Evolutionary conservation across 371 early-diverging fungal genomes (phyloP).

Genomic region (Blakeslea trispora): DNA sequence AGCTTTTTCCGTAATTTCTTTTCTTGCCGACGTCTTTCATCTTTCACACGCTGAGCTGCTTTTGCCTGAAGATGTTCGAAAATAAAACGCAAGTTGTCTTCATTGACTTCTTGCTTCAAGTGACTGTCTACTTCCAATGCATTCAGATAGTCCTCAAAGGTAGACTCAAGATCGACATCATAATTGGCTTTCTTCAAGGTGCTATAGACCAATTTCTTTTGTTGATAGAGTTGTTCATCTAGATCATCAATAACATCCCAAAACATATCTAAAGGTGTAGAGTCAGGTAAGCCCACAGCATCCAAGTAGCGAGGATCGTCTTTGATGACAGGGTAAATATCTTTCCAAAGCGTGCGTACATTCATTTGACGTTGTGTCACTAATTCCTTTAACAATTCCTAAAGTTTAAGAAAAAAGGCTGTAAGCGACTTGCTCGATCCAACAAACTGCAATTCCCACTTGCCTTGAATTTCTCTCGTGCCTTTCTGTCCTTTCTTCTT

Average conservation of each 20-base stretch:
- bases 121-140: constrained; percentile 18
- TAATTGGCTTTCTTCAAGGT: constrained; percentile 50
- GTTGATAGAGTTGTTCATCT: constrained; percentile 72
- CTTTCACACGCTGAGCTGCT: constrained; percentile 63
- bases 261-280: constrained; percentile 88
- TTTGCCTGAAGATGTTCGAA: constrained; percentile 51
- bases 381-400: constrained; percentile 66
- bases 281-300: constrained; percentile 85
- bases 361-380: constrained; percentile 56
- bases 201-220: constrained; percentile 70
- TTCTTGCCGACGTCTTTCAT: constrained; percentile 75
- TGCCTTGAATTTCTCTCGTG: constrained; percentile 67
- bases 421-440: too few relatives aligned
- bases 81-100: constrained; percentile 25
- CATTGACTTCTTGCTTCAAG: constrained; percentile 16
- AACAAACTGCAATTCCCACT: too few relatives aligned
- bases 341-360: constrained; percentile 81
- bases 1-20: constrained; percentile 68
- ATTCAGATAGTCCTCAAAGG: constrained; percentile 35
- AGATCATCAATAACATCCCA: constrained; percentile 86
- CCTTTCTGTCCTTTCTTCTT: constrained; percentile 67
- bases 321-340: constrained; percentile 75
- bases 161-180: constrained; percentile 31
- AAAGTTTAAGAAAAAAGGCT: not conserved
- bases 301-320: constrained; percentile 68